Evolutionary conservation across 2,329 filamentous ascomycete genomes (phyloP).

Genomic region (Aaosphaeria pasadenensis): DNA sequence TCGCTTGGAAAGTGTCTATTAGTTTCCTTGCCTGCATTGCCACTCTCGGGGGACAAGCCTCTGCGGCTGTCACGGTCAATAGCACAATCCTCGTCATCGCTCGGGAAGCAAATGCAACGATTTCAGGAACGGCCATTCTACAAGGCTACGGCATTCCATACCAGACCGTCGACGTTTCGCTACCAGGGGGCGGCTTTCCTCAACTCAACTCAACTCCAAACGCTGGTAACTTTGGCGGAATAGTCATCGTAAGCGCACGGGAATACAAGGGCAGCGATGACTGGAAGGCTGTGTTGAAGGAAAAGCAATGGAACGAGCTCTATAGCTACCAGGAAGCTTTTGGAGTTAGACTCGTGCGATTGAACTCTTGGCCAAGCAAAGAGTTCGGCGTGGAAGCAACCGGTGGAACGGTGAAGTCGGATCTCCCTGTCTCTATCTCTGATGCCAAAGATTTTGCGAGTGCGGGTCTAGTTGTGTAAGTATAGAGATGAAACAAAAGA

Average conservation of each 20-base stretch:
- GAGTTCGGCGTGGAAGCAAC: slow-evolving; percentile 42
- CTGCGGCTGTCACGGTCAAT: slow-evolving; percentile 13
- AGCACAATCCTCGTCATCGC: slow-evolving; percentile 54
- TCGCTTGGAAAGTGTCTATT: not conserved
- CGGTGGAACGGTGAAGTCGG: slow-evolving; percentile 15
- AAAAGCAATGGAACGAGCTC: slow-evolving; percentile 53
- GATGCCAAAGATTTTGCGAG: slow-evolving; percentile 51
- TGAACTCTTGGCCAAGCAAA: slow-evolving; percentile 53
- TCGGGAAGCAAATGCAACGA: slow-evolving; percentile 45
- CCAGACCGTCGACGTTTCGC: slow-evolving; percentile 50
- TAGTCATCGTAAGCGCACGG: slow-evolving; percentile 51
- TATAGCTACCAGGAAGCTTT: slow-evolving; percentile 57
- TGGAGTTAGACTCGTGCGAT: slow-evolving; percentile 56
- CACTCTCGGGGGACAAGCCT: too few species aligned
- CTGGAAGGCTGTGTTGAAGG: slow-evolving; percentile 50
- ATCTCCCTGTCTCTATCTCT: slow-evolving; percentile 44
- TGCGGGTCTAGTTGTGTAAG: slow-evolving; percentile 48
- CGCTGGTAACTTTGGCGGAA: slow-evolving; percentile 57
- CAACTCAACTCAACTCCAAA: slow-evolving; percentile 46
- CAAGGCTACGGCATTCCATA: slow-evolving; percentile 60
- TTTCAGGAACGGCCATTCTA: slow-evolving; percentile 50
- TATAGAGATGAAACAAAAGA: not conserved
- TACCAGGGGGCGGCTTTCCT: slow-evolving; percentile 49
- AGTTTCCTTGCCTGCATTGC: too few species aligned
- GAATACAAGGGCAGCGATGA: slow-evolving; percentile 44